Evolutionary conservation across 1,284 basidiomycete genomes (phyloP).

Genomic region (Violaceomyces palustris): DNA sequence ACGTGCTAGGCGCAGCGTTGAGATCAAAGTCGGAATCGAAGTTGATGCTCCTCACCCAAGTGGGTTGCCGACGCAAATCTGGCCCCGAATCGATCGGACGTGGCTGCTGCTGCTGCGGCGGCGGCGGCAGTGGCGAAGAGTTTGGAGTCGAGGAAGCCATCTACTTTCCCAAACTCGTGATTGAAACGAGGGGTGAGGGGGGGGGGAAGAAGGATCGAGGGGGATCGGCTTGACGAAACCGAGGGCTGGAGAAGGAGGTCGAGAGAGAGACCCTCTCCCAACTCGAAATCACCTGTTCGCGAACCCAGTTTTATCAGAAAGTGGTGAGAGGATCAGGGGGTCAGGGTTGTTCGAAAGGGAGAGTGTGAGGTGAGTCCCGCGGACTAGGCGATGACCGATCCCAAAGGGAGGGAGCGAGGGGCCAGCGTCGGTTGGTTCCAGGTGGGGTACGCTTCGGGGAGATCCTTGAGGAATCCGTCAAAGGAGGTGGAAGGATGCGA

Average conservation of each 20-base stretch:
- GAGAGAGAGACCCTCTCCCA: too few species aligned
- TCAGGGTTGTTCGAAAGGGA: too few species aligned
- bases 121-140: constrained; percentile 2
- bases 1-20: background rate
- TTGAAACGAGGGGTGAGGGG: background rate
- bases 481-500: too few species aligned
- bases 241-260: too few species aligned
- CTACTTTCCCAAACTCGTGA: background rate
- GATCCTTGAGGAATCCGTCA: too few species aligned
- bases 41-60: constrained; percentile 27
- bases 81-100: constrained; percentile 1
- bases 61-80: constrained; percentile 14
- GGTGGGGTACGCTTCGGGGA: too few species aligned
- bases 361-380: too few species aligned
- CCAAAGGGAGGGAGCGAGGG: background rate
- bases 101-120: constrained; percentile 1
- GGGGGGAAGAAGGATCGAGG: background rate
- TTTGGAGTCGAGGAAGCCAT: constrained; percentile 5
- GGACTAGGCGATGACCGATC: background rate
- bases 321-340: too few species aligned
- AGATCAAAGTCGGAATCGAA: constrained; percentile 29
- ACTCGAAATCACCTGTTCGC: too few species aligned
- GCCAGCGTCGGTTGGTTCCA: background rate
- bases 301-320: too few species aligned
- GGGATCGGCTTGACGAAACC: constrained; percentile 4